phyloP scores from a whole-genome alignment of 768 basidiomycete genomes.

The Phanerochaete sordida region DNA sequence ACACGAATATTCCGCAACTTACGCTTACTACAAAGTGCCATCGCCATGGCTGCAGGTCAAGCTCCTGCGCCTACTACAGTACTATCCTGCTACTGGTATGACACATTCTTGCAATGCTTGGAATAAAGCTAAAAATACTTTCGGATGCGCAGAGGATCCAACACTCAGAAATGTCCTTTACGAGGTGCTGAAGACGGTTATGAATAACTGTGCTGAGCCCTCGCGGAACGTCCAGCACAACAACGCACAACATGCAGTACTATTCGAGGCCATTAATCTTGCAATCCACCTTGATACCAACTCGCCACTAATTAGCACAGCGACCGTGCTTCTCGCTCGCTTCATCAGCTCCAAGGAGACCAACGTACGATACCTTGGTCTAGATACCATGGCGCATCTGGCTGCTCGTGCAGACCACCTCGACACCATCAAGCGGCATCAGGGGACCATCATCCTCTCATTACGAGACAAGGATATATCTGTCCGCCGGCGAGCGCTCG shows the following conservation, averaged over 20 bases:
- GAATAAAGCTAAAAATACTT: background rate
- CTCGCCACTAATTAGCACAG: conserved; percentile 82
- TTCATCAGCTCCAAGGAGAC: conserved; percentile 99
- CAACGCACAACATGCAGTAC: conserved; percentile 96
- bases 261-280: conserved; percentile 96
- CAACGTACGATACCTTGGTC: conserved; percentile 94
- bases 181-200: conserved; percentile 82
- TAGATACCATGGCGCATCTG: conserved; percentile 98
- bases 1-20: conserved; percentile 83
- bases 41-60: conserved; percentile 98
- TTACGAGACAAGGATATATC: conserved; percentile 97
- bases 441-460: conserved; percentile 91
- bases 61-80: conserved; percentile 86
- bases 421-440: conserved; percentile 91
- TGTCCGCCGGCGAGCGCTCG: conserved; percentile 88
- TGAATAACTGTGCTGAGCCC: conserved; percentile 88
- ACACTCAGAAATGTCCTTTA: conserved; percentile 74
- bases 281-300: conserved; percentile 94
- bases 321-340: conserved; percentile 86
- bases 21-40: conserved; percentile 97
- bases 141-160: conserved; percentile 62
- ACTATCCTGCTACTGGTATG: conserved; percentile 92
- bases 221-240: conserved; percentile 96
- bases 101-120: background rate
- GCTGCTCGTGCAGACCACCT: conserved; percentile 91